Base-by-base conservation (phyloP, 805 yeast genomes). In the Nakazawaea wickerhamii region DNA sequence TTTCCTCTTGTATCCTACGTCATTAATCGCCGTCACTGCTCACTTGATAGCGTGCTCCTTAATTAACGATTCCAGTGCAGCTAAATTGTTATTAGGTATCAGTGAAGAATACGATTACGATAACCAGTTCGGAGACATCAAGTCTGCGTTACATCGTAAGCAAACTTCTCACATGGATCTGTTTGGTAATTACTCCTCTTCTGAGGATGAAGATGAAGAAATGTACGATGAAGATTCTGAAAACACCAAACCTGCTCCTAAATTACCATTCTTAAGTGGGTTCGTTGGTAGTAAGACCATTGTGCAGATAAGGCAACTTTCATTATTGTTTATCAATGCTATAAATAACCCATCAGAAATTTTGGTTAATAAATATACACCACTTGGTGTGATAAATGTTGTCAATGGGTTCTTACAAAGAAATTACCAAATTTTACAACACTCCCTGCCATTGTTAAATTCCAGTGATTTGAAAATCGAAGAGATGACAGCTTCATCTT, bases 41-140 rank as follows among this genome's bases (percentile, higher is more conserved):
- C 73, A 72, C 50, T 56, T 74, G 41, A 56, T 77, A 46, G 76
- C 82, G 10, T 73, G 79, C 48, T 65, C 77, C 14, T 73, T 76
- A 67, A 55, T 76, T 32, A 71, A 71, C 20, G 57, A 74, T 36
- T 68, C 74, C 21, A 55, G 67, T 34, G 79, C 75, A 11, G 51
- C 70, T 2, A 53, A 55, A 21, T 56, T 59, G 32, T 51, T 72
- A 15, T 60, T 58, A 27, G 47, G 36, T 11, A 48, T 58, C 21
- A 49, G 43, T 31, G 35, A 31, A 39, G 44, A 48, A 45, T 33
- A 36, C 13, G 32, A 40, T 43, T 42, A 32, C 43, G 38, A 28
- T 30, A 38, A 26, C 14, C 33, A 22, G 9, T 25, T 14, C 20
- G 37, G 40, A 7, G 36, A 36, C 19, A 21, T 30, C 23, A 26